These are phyloP conservation scores for Rutstroemia sp. DNA, from an alignment of 2,329 filamentous ascomycete species.

Conservation along the genomic window DNA sequence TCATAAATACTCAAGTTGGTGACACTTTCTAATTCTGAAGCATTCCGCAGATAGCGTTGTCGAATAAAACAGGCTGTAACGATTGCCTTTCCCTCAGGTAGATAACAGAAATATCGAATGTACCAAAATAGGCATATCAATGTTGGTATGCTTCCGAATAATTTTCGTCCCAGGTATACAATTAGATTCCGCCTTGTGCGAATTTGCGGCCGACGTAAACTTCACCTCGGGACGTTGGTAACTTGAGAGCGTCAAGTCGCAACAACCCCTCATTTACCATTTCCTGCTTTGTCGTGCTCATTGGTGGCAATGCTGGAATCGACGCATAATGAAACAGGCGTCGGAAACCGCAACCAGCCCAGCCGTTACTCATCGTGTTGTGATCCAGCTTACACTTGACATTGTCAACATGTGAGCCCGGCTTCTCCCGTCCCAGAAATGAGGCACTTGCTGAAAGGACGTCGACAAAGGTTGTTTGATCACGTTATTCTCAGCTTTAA, in stretches of 20 bases:
- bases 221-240: neutral
- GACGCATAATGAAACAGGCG: neutral
- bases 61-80: neutral
- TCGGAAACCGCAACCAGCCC: neutral
- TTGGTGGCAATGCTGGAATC: neutral
- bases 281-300: neutral
- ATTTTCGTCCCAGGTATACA: constrained; percentile 8
- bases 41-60: neutral
- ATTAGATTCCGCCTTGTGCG: neutral
- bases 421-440: neutral
- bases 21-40: too few relatives aligned
- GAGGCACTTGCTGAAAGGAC: neutral
- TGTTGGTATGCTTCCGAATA: constrained; percentile 7
- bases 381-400: neutral
- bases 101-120: neutral
- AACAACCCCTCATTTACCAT: neutral
- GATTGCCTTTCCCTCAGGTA: neutral
- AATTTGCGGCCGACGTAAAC: neutral
- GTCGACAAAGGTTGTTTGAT: neutral
- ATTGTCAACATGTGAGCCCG: constrained; percentile 1
- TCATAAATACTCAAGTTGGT: too few relatives aligned
- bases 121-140: neutral
- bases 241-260: neutral
- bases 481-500: neutral
- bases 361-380: neutral